Evolutionary conservation across 2,329 filamentous ascomycete genomes (phyloP), one percentile per base, ranked within the genome.

Genomic region (Tolypocladium sp.): DNA sequence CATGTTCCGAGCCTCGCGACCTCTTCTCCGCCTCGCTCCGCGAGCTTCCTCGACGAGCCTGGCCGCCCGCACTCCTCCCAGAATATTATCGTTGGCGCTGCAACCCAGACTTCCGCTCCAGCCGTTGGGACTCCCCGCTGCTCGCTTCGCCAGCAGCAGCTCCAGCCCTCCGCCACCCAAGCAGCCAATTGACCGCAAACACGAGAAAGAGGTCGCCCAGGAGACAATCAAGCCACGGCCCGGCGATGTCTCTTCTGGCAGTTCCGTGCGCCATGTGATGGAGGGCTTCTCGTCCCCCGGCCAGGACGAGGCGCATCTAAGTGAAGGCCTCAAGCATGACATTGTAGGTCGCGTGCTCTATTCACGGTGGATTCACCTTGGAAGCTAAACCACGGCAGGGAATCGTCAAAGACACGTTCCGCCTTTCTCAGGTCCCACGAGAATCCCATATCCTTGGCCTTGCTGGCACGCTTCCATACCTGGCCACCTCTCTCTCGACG

Each of bases 381-480:
- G 4, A 42, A 42, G 55, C 55, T 59, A 27, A 62, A 17, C 7
- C 2, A n/a, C 20, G 13, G 13, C 67, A 90, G 84, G 76, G 81
- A 68, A 81, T 82, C 10, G 82, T 91, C 68, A 85, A 84, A 67
- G 85, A 90, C 17, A 89, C 88, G 1, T 88, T 92, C 68, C 82
- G 80, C 25, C 78, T 92, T 41, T 70, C 73, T 40, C 76, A 77
- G 2, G 88, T 91, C 4, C 89, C 89, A 9, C 83, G 79, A 66
- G 85, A 90, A 70, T 84, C 88, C 27, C 80, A 87, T 55, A 78
- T 81, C 60, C 80, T 92, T 51, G 89, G 89, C 59, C 78, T 90
- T 60, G 89, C 89, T 7, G 92, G 91, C 68, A 87, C 95, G 1
- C 68, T 96, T 6, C 91, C 94, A 53, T 97, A 96, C 74, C 78